Percentiles rank a stretch among this genome's conserved stretches.
Evolutionary conservation across 345 rosid species (phyloP).

Genomic region (Syzygium oleosum): DNA sequence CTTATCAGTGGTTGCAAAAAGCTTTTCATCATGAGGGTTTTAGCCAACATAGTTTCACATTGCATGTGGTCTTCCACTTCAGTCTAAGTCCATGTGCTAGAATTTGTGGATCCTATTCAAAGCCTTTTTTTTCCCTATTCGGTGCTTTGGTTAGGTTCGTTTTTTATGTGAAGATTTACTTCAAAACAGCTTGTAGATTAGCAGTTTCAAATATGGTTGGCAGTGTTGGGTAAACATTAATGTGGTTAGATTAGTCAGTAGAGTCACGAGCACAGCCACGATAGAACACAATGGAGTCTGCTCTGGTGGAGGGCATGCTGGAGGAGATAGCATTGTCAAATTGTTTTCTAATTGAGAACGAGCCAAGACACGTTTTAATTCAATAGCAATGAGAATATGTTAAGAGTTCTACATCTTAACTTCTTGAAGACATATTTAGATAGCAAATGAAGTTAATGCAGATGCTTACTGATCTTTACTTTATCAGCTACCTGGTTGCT

Average conservation of each 20-base stretch:
- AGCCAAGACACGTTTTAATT: neutral
- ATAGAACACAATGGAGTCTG: neutral
- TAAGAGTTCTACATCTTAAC: neutral
- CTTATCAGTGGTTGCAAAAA: neutral
- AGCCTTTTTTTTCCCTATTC: neutral
- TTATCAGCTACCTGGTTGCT: slow-evolving; percentile 57
- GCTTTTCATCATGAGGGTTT: neutral
- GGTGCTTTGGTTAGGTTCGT: neutral
- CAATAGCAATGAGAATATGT: neutral
- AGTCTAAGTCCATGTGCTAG: neutral
- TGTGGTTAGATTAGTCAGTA: neutral
- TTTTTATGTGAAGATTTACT: neutral
- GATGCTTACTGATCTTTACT: slow-evolving; percentile 2
- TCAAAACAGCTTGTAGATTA: neutral
- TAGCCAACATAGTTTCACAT: neutral
- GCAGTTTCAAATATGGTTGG: neutral
- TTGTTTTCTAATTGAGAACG: neutral
- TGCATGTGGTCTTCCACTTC: neutral
- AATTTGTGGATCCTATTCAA: neutral
- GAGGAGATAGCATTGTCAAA: neutral
- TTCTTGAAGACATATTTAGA: neutral
- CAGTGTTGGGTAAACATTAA: neutral
- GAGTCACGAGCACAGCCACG: neutral
- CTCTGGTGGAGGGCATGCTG: neutral
- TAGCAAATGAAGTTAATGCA: neutral